Evolutionary conservation across 148 eudicot genomes (phyloP).

Genomic region (Amaranthus palmeri): DNA sequence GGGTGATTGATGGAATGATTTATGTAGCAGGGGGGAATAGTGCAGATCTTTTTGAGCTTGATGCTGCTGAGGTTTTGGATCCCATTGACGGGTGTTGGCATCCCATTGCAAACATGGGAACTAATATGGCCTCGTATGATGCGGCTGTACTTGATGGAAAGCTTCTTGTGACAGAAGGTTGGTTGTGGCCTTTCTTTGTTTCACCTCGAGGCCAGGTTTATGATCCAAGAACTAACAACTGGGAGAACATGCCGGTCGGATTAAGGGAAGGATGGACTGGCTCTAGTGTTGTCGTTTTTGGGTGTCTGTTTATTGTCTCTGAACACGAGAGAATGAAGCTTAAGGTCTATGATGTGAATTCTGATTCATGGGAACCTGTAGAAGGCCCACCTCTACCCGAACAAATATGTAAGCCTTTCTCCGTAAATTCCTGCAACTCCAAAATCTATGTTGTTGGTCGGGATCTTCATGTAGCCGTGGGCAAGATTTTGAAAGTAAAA

Average conservation of each 20-base stretch:
- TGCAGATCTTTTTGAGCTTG: slow-evolving; percentile 71
- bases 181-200: slow-evolving; percentile 97
- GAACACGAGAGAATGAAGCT: slow-evolving; percentile 93
- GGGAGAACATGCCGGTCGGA: slow-evolving; percentile 86
- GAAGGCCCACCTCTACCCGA: slow-evolving; percentile 79
- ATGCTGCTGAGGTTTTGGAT: slow-evolving; percentile 78
- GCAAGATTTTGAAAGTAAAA: slow-evolving; percentile 39
- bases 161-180: slow-evolving; percentile 89
- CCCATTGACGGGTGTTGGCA: slow-evolving; percentile 57
- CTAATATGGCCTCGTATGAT: slow-evolving; percentile 83
- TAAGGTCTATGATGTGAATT: slow-evolving; percentile 63
- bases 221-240: slow-evolving; percentile 62
- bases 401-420: slow-evolving; percentile 89
- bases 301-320: slow-evolving; percentile 74
- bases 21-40: slow-evolving; percentile 94
- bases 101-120: slow-evolving; percentile 61
- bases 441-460: slow-evolving; percentile 81
- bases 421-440: slow-evolving; percentile 50
- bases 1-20: slow-evolving; percentile 70
- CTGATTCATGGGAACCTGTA: slow-evolving; percentile 80
- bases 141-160: slow-evolving; percentile 81
- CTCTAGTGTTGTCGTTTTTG: slow-evolving; percentile 73
- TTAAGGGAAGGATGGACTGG: slow-evolving; percentile 97
- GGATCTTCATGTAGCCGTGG: slow-evolving; percentile 78
- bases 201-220: slow-evolving; percentile 87